Evolutionary conservation across 2,329 filamentous ascomycete genomes (phyloP).

Genomic region (Zopfia rhizophila): DNA sequence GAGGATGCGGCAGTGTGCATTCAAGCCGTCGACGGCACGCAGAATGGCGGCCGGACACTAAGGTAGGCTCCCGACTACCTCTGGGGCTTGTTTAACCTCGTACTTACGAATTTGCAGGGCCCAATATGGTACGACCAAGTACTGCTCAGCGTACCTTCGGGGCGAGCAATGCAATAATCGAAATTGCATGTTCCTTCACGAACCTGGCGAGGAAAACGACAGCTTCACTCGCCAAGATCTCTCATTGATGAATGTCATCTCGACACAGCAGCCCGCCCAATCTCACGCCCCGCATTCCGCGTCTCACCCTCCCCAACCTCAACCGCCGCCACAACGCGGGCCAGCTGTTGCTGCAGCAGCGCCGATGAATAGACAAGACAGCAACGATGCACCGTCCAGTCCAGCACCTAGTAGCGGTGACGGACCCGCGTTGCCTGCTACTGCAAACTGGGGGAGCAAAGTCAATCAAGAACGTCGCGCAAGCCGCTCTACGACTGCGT

Average conservation of each 20-base stretch:
- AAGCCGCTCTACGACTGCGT: conserved; percentile 83
- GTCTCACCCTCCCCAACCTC: conserved; percentile 53
- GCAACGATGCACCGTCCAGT: conserved; percentile 77
- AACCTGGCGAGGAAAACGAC: conserved; percentile 97
- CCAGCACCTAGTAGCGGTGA: conserved; percentile 69
- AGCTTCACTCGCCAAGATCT: conserved; percentile 95
- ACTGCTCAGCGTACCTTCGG: conserved; percentile 95
- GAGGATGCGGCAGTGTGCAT: conserved; percentile 92
- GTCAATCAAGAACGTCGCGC: conserved; percentile 75
- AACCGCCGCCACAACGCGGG: conserved; percentile 59
- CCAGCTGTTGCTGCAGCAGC: conserved; percentile 64
- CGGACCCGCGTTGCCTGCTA: conserved; percentile 88
- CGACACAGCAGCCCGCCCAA: conserved; percentile 77
- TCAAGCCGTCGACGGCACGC: conserved; percentile 87
- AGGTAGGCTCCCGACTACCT: conserved; percentile 68
- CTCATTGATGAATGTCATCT: conserved; percentile 92
- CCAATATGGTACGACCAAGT: conserved; percentile 92
- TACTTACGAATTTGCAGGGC: conserved; percentile 59
- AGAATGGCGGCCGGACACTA: conserved; percentile 86
- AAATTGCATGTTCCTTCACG: conserved; percentile 97
- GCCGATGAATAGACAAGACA: conserved; percentile 77
- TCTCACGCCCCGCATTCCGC: conserved; percentile 63
- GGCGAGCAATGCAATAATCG: conserved; percentile 95
- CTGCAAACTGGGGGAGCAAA: conserved; percentile 89
- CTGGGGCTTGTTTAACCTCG: conserved; percentile 7